Evolutionary conservation across 1,284 basidiomycete species (phyloP), one percentile per base, ranked within the genome.

Genomic region (Trichosporon faecale): DNA sequence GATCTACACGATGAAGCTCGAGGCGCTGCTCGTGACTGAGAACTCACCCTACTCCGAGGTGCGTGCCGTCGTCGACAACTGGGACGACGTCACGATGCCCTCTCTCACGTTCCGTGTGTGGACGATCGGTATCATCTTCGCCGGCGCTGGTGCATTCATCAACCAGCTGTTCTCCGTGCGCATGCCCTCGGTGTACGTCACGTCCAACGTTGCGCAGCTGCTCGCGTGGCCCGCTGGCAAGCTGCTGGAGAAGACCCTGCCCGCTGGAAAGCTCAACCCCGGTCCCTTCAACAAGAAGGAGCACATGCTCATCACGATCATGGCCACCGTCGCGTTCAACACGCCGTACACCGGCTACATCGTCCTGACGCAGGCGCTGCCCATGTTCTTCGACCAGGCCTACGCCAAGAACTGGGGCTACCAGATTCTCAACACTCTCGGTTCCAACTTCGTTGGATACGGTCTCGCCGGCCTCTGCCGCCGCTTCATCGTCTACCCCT

Each of bases 21-120:
- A 82, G 75, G 78, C 78, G 1, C 61, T 78, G 3, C 70, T 82
- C 14, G 74, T 77, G 23, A 76, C 77, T 31, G 78, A 79, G 65
- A 80, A 79, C 70, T 94, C 92, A 2, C 92, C 93, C 8, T 95
- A 95, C 78, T 89, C 92, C 3, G 92, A 94, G 85, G 93, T 95
- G 49, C 89, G 93, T 67, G 92, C 93, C 27, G 89, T 91, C 5
- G 91, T 94, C 21, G 86, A 91, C 35, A 91, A 89, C 76, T 85
- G 88, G 31, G 93, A 95, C 77, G 92, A 94, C 79, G 88, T 89
- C 0, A 83, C 85, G 5, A 91, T 94, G 85, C 91, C 90, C 2
- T 89, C 90, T 64, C 91, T 91, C 82, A 95, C 93, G 2, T 92
- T 94, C 85, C 88, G 93, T 76, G 89, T 90, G 87, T 92, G 90